These are phyloP conservation scores for Chalciporus sphaerocephalus DNA, from an alignment of 768 basidiomycete species.

Conservation along the genomic window DNA sequence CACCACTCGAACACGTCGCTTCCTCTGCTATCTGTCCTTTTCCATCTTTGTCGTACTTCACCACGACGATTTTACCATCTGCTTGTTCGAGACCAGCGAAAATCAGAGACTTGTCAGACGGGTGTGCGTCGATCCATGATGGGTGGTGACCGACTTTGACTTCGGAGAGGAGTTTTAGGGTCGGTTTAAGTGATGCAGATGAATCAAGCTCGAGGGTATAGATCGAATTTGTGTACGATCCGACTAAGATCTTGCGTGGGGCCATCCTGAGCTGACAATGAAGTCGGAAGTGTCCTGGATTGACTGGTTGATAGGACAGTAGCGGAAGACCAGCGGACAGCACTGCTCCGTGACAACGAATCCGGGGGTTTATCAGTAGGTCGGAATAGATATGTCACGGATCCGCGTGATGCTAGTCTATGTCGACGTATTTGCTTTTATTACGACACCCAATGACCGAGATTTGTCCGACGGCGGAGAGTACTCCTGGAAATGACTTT, in stretches of 20 bases:
- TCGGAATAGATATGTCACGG: no score
- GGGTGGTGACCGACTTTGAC: constrained; percentile 57
- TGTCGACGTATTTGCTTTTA: no score
- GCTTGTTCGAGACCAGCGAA: constrained; percentile 64
- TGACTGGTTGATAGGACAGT: no score
- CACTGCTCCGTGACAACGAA: no score
- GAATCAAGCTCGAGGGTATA: constrained; percentile 63
- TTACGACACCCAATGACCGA: background rate
- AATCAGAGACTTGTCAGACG: constrained; percentile 51
- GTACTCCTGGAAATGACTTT: no score
- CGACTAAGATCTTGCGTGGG: constrained; percentile 46
- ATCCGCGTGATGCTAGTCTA: no score
- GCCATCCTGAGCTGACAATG: constrained; percentile 17
- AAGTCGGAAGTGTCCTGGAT: no score
- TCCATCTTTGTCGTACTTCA: constrained; percentile 54
- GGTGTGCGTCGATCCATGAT: constrained; percentile 71
- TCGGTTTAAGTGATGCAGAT: constrained; percentile 47
- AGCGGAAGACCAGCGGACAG: no score
- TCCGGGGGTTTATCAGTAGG: no score
- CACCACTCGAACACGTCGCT: constrained; percentile 44
- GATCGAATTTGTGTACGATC: constrained; percentile 62
- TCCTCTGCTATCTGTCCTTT: constrained; percentile 41
- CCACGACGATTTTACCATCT: constrained; percentile 58
- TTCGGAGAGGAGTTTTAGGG: constrained; percentile 43
- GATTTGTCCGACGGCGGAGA: background rate